These are phyloP conservation scores for Arabis alpina DNA, from an alignment of 345 rosid species.

Conservation along the genomic window DNA sequence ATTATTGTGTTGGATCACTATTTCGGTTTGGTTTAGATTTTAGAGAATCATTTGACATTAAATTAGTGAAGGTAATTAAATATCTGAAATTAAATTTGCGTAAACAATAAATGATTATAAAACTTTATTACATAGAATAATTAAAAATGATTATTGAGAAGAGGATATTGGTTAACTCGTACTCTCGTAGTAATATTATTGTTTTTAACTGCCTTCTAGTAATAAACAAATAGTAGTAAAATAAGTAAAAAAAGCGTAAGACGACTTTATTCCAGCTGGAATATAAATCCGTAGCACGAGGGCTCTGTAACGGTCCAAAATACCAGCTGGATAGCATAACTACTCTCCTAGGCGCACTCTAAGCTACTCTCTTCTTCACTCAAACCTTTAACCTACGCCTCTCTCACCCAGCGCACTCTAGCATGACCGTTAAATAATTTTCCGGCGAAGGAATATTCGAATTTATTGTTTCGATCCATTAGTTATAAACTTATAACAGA, in stretches of 20 bases:
- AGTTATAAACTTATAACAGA: constrained; percentile 26
- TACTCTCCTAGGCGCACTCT: constrained; percentile 6
- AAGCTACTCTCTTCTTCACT: constrained; percentile 27
- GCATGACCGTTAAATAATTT: constrained; percentile 16
- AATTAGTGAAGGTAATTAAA: no score
- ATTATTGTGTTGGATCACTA: no score
- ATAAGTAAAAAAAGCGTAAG: not conserved
- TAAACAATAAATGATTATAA: no score
- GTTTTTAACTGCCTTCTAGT: not conserved
- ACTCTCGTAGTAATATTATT: no score
- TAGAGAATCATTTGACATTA: not conserved
- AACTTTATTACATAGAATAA: no score
- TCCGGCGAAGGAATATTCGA: constrained; percentile 17
- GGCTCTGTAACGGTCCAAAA: constrained; percentile 57
- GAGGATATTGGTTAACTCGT: no score
- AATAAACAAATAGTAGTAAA: not conserved
- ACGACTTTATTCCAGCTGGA: constrained; percentile 56
- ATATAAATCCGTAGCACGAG: constrained; percentile 41
- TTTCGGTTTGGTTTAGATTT: not conserved
- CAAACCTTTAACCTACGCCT: constrained; percentile 41
- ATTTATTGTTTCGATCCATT: constrained; percentile 1
- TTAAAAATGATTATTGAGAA: no score
- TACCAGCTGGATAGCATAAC: constrained; percentile 73
- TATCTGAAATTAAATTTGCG: no score
- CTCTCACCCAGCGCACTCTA: constrained; percentile 29